Conservation (phyloP, 1,284 basidiomycete species). For the Malassezia yamatoensis region DNA sequence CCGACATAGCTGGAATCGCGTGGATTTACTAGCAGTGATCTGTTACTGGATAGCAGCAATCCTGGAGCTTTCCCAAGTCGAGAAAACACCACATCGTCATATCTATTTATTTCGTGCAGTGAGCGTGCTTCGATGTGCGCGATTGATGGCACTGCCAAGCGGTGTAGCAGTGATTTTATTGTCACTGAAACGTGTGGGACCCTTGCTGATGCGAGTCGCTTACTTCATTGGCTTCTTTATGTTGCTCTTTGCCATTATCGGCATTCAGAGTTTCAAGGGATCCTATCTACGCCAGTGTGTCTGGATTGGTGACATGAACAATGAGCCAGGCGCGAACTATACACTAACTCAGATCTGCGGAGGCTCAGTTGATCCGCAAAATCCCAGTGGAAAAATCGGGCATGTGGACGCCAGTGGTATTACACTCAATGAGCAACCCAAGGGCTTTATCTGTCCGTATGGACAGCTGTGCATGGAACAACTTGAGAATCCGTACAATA, state of each 20-base stretch:
- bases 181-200: constrained; percentile 79
- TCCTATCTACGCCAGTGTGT: constrained; percentile 43
- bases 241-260: constrained; percentile 62
- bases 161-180: constrained; percentile 91
- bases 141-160: constrained; percentile 75
- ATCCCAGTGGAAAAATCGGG: constrained; percentile 17
- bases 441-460: constrained; percentile 45
- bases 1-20: constrained; percentile 83
- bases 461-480: constrained; percentile 46
- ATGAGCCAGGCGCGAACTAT: constrained; percentile 28
- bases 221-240: constrained; percentile 87
- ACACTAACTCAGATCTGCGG: constrained; percentile 41
- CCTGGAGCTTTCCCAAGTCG: constrained; percentile 60
- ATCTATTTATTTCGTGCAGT: constrained; percentile 81
- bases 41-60: constrained; percentile 68
- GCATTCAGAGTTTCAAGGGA: constrained; percentile 45
- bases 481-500: constrained; percentile 58
- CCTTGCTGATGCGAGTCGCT: constrained; percentile 74
- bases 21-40: constrained; percentile 74
- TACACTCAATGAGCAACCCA: constrained; percentile 10
- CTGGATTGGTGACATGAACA: constrained; percentile 33
- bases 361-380: constrained; percentile 22
- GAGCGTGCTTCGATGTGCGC: constrained; percentile 71
- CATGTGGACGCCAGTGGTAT: neutral
- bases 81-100: constrained; percentile 59